phyloP scores from a whole-genome alignment of 495 filamentous ascomycete species.

The Bacidia rubella region DNA sequence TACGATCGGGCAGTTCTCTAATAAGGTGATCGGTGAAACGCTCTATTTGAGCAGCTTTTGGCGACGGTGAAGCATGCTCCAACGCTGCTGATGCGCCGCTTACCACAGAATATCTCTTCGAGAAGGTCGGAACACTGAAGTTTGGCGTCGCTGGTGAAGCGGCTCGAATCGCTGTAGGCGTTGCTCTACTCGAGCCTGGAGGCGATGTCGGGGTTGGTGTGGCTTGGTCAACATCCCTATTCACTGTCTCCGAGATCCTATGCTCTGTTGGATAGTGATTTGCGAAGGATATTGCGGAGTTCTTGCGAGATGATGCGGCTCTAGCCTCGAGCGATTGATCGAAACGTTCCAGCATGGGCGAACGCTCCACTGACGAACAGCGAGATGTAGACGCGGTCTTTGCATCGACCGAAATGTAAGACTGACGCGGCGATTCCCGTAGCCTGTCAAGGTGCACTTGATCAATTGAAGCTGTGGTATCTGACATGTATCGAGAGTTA shows the following conservation, averaged over 20 bases:
- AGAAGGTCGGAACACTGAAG: conserved; percentile 39
- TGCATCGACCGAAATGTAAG: conserved; percentile 11
- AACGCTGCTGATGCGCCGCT: conserved; percentile 1
- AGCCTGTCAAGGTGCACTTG: conserved; percentile 15
- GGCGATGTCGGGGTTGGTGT: conserved; percentile 12
- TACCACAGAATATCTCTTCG: conserved; percentile 20
- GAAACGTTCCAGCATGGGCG: conserved; percentile 14
- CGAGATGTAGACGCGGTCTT: conserved; percentile 39
- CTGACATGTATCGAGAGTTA: conserved; percentile 11
- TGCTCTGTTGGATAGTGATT: background rate
- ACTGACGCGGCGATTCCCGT: conserved; percentile 11
- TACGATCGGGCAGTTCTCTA: background rate
- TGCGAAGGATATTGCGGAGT: background rate
- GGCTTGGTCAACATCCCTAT: conserved; percentile 16
- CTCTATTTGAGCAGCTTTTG: conserved; percentile 1
- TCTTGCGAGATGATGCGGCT: background rate
- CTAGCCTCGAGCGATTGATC: background rate
- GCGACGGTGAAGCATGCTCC: conserved; percentile 8
- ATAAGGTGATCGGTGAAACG: background rate
- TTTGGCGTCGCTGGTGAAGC: conserved; percentile 32
- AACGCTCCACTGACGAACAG: conserved; percentile 38
- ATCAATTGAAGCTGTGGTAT: conserved; percentile 15
- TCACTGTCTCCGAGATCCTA: background rate
- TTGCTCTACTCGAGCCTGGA: conserved; percentile 10
- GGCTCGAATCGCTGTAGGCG: conserved; percentile 15